phyloP scores from a whole-genome alignment of 23 red algal genomes.

The Gracilaria caudata region DNA sequence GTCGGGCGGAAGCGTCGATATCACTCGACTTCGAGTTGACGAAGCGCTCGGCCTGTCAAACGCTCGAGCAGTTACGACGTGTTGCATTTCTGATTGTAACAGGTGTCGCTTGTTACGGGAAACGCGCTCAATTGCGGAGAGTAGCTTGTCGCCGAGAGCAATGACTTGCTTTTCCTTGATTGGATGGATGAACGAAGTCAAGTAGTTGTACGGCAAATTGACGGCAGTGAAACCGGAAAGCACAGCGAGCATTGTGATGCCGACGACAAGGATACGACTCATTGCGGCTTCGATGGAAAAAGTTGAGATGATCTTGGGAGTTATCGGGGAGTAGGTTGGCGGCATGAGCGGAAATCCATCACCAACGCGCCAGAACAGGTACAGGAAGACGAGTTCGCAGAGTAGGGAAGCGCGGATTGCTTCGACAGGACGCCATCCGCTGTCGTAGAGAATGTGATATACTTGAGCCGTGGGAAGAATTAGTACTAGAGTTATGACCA shows the following conservation, averaged over 20 bases:
- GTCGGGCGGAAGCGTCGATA: conserved; percentile 48
- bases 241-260: conserved; percentile 81
- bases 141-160: conserved; percentile 57
- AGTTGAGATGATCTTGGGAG: conserved; percentile 11
- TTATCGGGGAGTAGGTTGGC: conserved; percentile 22
- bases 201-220: conserved; percentile 67
- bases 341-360: conserved; percentile 59
- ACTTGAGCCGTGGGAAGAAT: conserved; percentile 70
- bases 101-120: conserved; percentile 29
- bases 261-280: conserved; percentile 73
- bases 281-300: conserved; percentile 65
- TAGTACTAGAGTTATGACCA: conserved; percentile 67
- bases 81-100: conserved; percentile 29
- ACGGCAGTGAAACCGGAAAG: conserved; percentile 81
- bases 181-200: conserved; percentile 65
- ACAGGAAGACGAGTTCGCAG: conserved; percentile 58
- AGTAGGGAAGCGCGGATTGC: conserved; percentile 51
- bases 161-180: conserved; percentile 59
- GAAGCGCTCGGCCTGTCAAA: neutral
- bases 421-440: conserved; percentile 14
- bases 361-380: conserved; percentile 62
- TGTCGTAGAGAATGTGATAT: conserved; percentile 74
- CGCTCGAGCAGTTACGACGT: neutral
- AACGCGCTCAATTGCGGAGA: conserved; percentile 38
- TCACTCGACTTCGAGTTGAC: conserved; percentile 10